A percentile compares a stretch with the other conserved stretches of the same genome.
phyloP scores from a whole-genome alignment of 805 yeast genomes.

The Kockiozyma suomiensis region DNA sequence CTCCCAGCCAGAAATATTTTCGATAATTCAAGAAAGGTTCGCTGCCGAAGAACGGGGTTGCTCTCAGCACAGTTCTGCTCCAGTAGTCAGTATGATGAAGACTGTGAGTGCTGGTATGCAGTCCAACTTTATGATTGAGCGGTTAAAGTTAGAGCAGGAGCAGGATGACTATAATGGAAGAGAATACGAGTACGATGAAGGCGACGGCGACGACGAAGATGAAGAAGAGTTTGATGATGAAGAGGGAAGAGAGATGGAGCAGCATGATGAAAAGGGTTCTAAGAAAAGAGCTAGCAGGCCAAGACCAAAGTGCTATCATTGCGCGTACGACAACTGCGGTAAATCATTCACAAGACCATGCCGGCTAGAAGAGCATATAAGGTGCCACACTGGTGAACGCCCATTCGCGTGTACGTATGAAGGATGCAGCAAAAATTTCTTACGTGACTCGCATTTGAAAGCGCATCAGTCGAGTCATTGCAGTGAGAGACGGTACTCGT shows the following conservation, averaged over 20 bases:
- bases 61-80: neutral
- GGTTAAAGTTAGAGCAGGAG: neutral
- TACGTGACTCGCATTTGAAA: conserved; percentile 76
- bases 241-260: neutral
- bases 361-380: conserved; percentile 74
- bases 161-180: neutral
- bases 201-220: neutral
- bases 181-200: neutral
- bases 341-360: conserved; percentile 83
- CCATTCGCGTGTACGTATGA: conserved; percentile 65
- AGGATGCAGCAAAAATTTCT: conserved; percentile 65
- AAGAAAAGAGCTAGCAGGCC: conserved; percentile 33
- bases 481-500: conserved; percentile 36
- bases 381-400: conserved; percentile 75
- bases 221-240: conserved; percentile 6
- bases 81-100: neutral
- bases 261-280: too few relatives aligned
- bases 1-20: neutral
- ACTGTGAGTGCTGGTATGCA: neutral
- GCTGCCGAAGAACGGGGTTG: too few relatives aligned
- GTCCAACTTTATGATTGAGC: neutral
- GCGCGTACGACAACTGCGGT: conserved; percentile 66
- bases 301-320: conserved; percentile 63
- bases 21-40: too few relatives aligned
- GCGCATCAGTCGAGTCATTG: conserved; percentile 56